phyloP scores from a whole-genome alignment of 2,329 filamentous ascomycete species.

The Xylaria sp. region DNA sequence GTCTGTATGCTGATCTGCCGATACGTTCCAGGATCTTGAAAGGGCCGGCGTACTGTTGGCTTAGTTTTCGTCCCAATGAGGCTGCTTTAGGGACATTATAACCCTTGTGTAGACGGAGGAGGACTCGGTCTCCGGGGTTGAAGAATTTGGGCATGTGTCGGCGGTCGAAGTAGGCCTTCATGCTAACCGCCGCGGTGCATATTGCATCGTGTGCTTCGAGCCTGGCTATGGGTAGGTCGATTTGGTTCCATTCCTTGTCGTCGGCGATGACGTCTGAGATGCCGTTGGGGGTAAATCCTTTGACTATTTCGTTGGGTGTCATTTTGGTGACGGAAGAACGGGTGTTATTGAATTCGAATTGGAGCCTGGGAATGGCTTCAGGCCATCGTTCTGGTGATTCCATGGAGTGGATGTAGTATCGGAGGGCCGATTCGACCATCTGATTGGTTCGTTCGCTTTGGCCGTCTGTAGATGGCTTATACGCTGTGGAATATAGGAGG shows the following conservation, averaged over 20 bases:
- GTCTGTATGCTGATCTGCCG: not conserved
- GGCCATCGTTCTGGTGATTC: not conserved
- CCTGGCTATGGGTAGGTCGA: not conserved
- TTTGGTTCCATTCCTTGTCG: not conserved
- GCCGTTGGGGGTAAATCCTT: not conserved
- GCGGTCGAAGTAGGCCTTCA: not conserved
- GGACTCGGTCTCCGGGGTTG: not conserved
- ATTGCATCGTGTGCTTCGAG: not conserved
- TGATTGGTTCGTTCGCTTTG: not conserved
- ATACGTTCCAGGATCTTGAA: not conserved
- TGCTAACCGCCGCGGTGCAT: not conserved
- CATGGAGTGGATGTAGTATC: not conserved
- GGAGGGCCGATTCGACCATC: not conserved
- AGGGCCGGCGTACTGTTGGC: constrained; percentile 2
- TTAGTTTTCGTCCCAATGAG: not conserved
- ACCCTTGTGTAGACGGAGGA: constrained; percentile 3
- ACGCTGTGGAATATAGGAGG: not conserved
- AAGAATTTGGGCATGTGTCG: constrained; percentile 1
- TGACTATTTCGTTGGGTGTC: not conserved
- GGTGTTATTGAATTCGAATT: constrained; percentile 3
- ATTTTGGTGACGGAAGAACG: not conserved
- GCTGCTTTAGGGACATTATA: constrained; percentile 1
- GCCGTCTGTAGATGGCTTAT: not conserved
- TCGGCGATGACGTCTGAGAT: not conserved
- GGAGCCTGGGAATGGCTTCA: not conserved